Evolutionary conservation across 1,139 yeast species (phyloP).

Genomic region (Kodamaea arcana): DNA sequence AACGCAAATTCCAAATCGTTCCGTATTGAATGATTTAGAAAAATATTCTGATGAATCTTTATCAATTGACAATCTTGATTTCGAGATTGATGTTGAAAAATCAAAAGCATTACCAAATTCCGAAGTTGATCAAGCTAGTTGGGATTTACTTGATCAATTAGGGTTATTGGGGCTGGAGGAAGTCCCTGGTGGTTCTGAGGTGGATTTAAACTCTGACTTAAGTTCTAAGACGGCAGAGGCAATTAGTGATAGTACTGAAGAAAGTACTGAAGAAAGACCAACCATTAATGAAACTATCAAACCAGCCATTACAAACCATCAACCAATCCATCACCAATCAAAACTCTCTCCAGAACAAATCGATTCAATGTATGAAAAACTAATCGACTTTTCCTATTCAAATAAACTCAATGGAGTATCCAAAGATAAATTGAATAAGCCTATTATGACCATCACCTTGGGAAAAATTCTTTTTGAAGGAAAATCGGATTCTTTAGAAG

Average conservation of each 20-base stretch:
- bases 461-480: constrained; percentile 34
- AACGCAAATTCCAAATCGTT: constrained; percentile 5
- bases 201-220: not conserved
- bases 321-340: not conserved
- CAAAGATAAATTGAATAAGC: constrained; percentile 14
- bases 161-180: too few relatives aligned
- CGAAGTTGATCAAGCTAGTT: constrained; percentile 17
- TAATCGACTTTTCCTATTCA: constrained; percentile 20
- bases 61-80: constrained; percentile 13
- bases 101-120: constrained; percentile 15
- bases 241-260: too few relatives aligned
- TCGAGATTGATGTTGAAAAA: constrained; percentile 13
- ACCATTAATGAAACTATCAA: too few relatives aligned
- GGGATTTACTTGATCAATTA: constrained; percentile 19
- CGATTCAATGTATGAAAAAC: constrained; percentile 13
- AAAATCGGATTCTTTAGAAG: too few relatives aligned
- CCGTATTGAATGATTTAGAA: constrained; percentile 18
- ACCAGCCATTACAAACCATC: not conserved
- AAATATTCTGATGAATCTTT: constrained; percentile 19
- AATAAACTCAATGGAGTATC: constrained; percentile 14
- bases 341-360: constrained; percentile 5
- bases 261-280: too few relatives aligned
- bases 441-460: constrained; percentile 34
- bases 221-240: not conserved
- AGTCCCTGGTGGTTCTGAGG: not conserved